A percentile compares a stretch with the other conserved stretches of the same genome.
Evolutionary conservation across 176 grass and related monocot genomes (phyloP).

Genomic region (Juncus effusus): DNA sequence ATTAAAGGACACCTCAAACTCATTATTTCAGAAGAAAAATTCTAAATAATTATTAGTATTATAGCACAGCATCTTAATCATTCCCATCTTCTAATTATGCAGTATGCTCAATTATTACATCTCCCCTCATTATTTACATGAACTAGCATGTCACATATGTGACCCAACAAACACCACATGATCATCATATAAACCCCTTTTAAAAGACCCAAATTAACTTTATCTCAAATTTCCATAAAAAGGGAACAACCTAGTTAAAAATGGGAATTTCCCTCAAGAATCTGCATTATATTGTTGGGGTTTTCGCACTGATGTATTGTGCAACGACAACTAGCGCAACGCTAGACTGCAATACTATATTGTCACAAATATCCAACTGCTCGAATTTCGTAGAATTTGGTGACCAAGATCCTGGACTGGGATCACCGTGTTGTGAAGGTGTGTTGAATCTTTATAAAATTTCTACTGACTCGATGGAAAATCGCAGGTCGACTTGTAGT

Average conservation of each 20-base stretch:
- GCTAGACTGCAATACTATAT: conserved; percentile 49
- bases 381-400: conserved; percentile 33
- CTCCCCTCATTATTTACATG: too few species aligned
- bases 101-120: too few species aligned
- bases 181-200: neutral
- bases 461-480: conserved; percentile 42
- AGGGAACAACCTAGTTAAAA: neutral
- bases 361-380: conserved; percentile 45
- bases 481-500: conserved; percentile 46
- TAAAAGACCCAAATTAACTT: too few species aligned
- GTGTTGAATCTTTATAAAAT: conserved; percentile 39
- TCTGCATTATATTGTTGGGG: neutral
- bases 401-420: conserved; percentile 22
- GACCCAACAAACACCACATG: conserved; percentile 19
- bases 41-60: too few species aligned
- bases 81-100: too few species aligned
- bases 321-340: neutral
- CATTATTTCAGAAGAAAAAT: too few species aligned
- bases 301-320: conserved; percentile 7
- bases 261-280: neutral
- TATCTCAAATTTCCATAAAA: neutral
- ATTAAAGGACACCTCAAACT: too few species aligned
- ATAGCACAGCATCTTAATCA: too few species aligned
- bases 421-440: conserved; percentile 45
- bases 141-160: conserved; percentile 11